A percentile compares a stretch with the other conserved stretches of the same genome.
phyloP scores from a whole-genome alignment of 2,329 filamentous ascomycete species.

The Pestalotiopsis sp. region DNA sequence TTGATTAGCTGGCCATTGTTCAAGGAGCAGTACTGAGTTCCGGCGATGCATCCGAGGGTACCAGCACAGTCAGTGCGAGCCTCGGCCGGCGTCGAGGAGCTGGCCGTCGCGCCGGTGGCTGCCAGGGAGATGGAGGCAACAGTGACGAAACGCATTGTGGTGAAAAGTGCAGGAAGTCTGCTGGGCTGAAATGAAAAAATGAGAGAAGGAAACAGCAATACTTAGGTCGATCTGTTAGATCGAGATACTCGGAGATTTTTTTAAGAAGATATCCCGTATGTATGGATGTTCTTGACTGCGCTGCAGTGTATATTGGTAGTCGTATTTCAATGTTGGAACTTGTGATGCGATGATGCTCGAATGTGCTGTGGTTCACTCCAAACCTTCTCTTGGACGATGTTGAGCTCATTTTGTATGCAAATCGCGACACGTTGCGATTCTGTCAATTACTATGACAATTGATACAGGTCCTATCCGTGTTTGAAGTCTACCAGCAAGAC shows the following conservation, averaged over 20 bases:
- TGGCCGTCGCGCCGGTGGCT: background rate
- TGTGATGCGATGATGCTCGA: background rate
- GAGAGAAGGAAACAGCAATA: background rate
- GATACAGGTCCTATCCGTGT: background rate
- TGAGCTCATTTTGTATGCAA: background rate
- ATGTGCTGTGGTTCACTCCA: background rate
- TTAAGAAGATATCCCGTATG: background rate
- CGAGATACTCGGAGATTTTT: background rate
- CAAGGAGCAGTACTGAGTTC: conserved; percentile 2
- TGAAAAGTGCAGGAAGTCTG: background rate
- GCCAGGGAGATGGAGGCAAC: background rate
- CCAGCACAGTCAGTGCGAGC: background rate
- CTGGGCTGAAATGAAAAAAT: background rate
- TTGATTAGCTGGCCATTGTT: too few relatives aligned
- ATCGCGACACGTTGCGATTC: background rate
- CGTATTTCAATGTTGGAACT: too few relatives aligned
- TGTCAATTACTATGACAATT: background rate
- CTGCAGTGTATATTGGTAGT: background rate
- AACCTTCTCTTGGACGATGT: background rate
- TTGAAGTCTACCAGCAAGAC: background rate
- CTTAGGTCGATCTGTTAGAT: background rate
- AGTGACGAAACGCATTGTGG: background rate
- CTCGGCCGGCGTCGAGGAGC: background rate
- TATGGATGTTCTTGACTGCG: background rate
- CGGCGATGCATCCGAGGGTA: background rate